Percentiles rank a stretch among this genome's conserved stretches.
These are phyloP conservation scores for Ambispora gerdemannii DNA, from an alignment of 192 early-diverging fungal genomes.

Conservation along the genomic window DNA sequence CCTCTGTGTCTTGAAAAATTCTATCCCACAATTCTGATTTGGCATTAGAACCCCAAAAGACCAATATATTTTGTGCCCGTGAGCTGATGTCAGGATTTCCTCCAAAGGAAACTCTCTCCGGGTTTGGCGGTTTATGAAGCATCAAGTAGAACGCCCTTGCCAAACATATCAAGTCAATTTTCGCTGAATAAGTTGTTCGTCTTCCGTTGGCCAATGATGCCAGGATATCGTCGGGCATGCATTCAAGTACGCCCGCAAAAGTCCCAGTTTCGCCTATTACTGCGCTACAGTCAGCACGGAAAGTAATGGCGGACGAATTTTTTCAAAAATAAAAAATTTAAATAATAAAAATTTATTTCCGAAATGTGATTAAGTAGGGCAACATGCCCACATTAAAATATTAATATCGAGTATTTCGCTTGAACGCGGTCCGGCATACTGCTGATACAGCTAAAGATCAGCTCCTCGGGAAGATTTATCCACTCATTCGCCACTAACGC, in stretches of 20 bases:
- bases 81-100: neutral
- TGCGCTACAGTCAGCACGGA: too few species aligned
- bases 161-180: conserved; percentile 25
- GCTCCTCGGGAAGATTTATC: too few species aligned
- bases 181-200: neutral
- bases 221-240: conserved; percentile 4
- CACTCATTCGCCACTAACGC: too few species aligned
- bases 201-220: neutral
- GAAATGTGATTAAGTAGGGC: too few species aligned
- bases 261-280: neutral
- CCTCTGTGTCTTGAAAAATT: neutral
- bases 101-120: conserved; percentile 3
- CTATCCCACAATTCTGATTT: conserved; percentile 15
- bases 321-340: too few species aligned
- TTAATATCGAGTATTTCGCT: too few species aligned
- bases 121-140: conserved; percentile 8
- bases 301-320: too few species aligned
- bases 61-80: conserved; percentile 4
- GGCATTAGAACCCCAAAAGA: neutral
- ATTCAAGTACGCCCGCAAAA: conserved; percentile 20
- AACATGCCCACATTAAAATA: too few species aligned
- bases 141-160: conserved; percentile 7
- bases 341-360: too few species aligned
- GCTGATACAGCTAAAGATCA: too few species aligned
- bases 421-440: too few species aligned